These are phyloP conservation scores for Blastocystis sp. DNA, from an alignment of 352 stramenopile genomes.

Conservation along the genomic window DNA sequence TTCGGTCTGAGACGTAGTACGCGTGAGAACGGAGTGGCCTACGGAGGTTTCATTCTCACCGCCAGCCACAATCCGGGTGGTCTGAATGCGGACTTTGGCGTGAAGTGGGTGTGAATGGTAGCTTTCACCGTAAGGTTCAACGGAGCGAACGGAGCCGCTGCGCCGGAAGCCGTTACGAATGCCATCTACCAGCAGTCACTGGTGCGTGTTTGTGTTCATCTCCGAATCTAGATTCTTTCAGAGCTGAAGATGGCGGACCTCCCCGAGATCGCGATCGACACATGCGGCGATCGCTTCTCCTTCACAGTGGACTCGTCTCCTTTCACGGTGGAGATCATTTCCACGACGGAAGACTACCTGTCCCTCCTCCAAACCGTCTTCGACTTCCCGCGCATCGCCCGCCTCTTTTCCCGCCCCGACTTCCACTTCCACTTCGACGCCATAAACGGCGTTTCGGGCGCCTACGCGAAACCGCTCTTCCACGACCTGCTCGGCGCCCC, in stretches of 20 bases:
- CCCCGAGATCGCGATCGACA: constrained; percentile 68
- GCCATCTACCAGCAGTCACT: constrained; percentile 75
- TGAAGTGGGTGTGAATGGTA: constrained; percentile 73
- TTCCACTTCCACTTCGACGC: constrained; percentile 90
- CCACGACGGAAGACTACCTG: constrained; percentile 87
- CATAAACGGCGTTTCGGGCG: constrained; percentile 91
- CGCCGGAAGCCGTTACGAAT: constrained; percentile 88
- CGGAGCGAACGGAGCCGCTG: constrained; percentile 85
- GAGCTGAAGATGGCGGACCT: constrained; percentile 81
- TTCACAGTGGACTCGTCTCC: constrained; percentile 26
- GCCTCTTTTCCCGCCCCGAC: constrained; percentile 77
- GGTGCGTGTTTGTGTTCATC: not conserved
- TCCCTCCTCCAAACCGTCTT: constrained; percentile 86
- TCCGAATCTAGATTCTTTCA: constrained; percentile 81
- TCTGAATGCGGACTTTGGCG: constrained; percentile 91
- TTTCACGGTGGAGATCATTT: constrained; percentile 84
- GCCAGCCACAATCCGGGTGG: constrained; percentile 95
- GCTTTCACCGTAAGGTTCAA: constrained; percentile 80
- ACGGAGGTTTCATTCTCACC: constrained; percentile 89
- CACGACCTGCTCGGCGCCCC: constrained; percentile 81
- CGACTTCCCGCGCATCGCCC: constrained; percentile 84
- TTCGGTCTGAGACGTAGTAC: constrained; percentile 59
- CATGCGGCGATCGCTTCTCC: constrained; percentile 66
- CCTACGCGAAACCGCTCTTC: constrained; percentile 86
- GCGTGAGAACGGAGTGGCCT: constrained; percentile 77